Conservation (phyloP, 1,284 basidiomycete species). For the Abortiporus biennis region DNA sequence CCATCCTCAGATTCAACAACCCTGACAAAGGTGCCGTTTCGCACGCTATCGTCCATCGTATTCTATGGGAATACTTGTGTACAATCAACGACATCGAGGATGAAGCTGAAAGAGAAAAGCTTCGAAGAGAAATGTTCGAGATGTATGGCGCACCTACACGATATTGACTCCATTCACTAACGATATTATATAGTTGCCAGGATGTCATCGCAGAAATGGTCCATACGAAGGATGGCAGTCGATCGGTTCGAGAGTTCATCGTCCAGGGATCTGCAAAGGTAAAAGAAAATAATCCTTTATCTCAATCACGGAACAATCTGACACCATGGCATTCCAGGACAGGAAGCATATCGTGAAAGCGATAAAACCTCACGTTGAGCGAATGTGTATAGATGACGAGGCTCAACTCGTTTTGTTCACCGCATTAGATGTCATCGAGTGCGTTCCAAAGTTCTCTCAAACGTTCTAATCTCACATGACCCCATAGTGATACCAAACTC, state of each 20-base stretch:
- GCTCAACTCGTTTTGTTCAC: constrained; percentile 87
- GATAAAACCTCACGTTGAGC: constrained; percentile 80
- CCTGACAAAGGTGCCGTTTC: constrained; percentile 83
- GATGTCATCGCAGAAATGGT: constrained; percentile 86
- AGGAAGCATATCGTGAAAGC: constrained; percentile 84
- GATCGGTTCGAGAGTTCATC: constrained; percentile 79
- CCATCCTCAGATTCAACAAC: constrained; percentile 68
- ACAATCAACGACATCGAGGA: constrained; percentile 47
- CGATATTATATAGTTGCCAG: constrained; percentile 47
- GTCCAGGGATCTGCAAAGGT: constrained; percentile 79
- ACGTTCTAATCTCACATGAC: neutral
- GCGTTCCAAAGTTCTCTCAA: constrained; percentile 18
- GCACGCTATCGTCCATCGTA: constrained; percentile 81
- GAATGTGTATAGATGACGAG: constrained; percentile 81
- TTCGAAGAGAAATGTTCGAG: constrained; percentile 63
- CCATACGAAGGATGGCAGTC: constrained; percentile 85
- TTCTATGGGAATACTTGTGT: constrained; percentile 71
- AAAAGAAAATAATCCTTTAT: constrained; percentile 4
- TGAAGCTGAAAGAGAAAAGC: constrained; percentile 55
- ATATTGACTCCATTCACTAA: neutral
- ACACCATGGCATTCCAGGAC: too few relatives aligned
- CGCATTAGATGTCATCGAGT: constrained; percentile 85
- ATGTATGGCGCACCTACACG: too few relatives aligned
- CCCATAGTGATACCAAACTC: constrained; percentile 77
- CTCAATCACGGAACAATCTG: too few relatives aligned